These are phyloP conservation scores for Xenosphaeropsis pyriputrescens DNA, from an alignment of 2,329 filamentous ascomycete genomes.

Conservation along the genomic window DNA sequence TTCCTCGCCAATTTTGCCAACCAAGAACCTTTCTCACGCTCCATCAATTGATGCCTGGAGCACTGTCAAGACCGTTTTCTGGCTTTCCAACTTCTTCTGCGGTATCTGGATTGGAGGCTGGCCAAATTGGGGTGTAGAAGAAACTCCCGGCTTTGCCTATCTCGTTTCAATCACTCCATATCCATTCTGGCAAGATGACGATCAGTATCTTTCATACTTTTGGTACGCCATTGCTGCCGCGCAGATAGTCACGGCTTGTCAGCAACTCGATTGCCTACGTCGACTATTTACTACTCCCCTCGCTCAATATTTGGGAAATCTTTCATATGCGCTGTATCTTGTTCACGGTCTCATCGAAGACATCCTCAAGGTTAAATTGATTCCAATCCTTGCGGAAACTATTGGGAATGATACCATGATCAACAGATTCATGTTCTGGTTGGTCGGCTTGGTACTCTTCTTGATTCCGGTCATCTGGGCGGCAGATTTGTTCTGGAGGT, in stretches of 20 bases:
- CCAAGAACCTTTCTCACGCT: background rate
- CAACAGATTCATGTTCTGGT: conserved; percentile 18
- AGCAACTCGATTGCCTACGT: conserved; percentile 19
- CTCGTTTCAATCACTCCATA: conserved; percentile 17
- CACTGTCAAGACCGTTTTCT: conserved; percentile 1
- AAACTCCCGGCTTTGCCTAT: conserved; percentile 1
- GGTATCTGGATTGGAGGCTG: conserved; percentile 2
- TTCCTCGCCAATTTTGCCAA: background rate
- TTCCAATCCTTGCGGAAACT: conserved; percentile 9
- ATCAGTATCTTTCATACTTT: conserved; percentile 10
- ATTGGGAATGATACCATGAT: conserved; percentile 17
- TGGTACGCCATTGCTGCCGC: conserved; percentile 3
- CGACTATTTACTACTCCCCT: conserved; percentile 27
- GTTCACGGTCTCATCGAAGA: conserved; percentile 34
- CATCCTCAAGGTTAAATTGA: conserved; percentile 1
- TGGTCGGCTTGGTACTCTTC: conserved; percentile 24
- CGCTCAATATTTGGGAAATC: conserved; percentile 35
- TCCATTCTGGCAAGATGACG: conserved; percentile 19
- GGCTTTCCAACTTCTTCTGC: conserved; percentile 2
- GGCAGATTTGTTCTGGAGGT: conserved; percentile 41
- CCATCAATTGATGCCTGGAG: background rate
- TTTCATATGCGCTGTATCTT: conserved; percentile 39
- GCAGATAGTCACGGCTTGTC: conserved; percentile 2
- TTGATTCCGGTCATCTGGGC: conserved; percentile 24
- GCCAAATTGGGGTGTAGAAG: conserved; percentile 2